Conservation (phyloP, 495 filamentous ascomycete species). For the Chaetomium cochliodes region DNA sequence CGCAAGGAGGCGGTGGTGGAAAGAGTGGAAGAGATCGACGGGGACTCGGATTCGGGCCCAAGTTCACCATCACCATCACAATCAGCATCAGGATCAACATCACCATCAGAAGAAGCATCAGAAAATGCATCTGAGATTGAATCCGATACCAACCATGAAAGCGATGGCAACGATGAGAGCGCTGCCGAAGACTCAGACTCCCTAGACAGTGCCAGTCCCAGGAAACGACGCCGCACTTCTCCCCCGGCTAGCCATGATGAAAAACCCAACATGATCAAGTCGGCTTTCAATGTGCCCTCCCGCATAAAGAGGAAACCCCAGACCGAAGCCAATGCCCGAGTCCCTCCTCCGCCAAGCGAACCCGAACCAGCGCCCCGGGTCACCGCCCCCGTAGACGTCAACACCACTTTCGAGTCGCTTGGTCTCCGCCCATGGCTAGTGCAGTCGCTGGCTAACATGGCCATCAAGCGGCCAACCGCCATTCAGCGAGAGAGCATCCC, state of each 20-base stretch:
- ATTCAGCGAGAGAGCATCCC: slow-evolving; percentile 93
- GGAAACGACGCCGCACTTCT: slow-evolving; percentile 51
- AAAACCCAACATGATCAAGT: slow-evolving; percentile 22
- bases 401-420: slow-evolving; percentile 70
- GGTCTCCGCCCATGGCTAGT: slow-evolving; percentile 84
- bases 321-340: slow-evolving; percentile 7
- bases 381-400: slow-evolving; percentile 45
- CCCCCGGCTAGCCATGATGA: slow-evolving; percentile 19
- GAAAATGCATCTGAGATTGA: slow-evolving; percentile 2
- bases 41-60: slow-evolving; percentile 10
- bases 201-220: slow-evolving; percentile 46
- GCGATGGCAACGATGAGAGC: not conserved
- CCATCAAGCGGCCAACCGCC: slow-evolving; percentile 81
- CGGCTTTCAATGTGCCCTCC: slow-evolving; percentile 47
- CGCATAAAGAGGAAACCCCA: slow-evolving; percentile 45
- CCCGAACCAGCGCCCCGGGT: slow-evolving; percentile 26
- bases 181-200: slow-evolving; percentile 39
- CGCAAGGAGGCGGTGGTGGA: slow-evolving; percentile 6
- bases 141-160: not conserved
- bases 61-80: slow-evolving; percentile 6
- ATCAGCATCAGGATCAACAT: slow-evolving; percentile 7
- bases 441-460: slow-evolving; percentile 79
- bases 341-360: slow-evolving; percentile 3
- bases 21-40: not conserved
- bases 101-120: too few species aligned